phyloP scores from a whole-genome alignment of 2,329 filamentous ascomycete genomes.

The Elsinoe batatas region DNA sequence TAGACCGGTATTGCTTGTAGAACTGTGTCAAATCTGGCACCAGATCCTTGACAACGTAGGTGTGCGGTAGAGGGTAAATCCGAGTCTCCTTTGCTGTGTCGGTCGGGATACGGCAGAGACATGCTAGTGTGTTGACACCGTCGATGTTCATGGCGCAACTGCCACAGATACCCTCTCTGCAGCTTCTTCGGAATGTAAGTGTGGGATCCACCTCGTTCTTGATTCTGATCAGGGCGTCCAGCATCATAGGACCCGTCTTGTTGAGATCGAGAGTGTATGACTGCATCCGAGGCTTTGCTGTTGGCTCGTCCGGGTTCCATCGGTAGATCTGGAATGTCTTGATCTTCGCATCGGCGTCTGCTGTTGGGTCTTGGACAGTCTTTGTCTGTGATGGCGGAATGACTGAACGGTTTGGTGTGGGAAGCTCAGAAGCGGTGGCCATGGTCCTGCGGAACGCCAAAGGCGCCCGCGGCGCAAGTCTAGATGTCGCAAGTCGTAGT shows the following conservation, averaged over 20 bases:
- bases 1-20: conserved; percentile 99
- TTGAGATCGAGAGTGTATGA: conserved; percentile 90
- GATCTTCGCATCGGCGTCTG: conserved; percentile 50
- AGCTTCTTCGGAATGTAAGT: conserved; percentile 88
- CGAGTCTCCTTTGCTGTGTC: conserved; percentile 60
- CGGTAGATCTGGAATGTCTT: conserved; percentile 99
- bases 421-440: conserved; percentile 27
- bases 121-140: conserved; percentile 94
- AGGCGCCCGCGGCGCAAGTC: conserved; percentile 22
- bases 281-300: conserved; percentile 92
- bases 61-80: conserved; percentile 37
- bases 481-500: conserved; percentile 28
- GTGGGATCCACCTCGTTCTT: conserved; percentile 99
- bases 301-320: conserved; percentile 91
- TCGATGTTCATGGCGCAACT: conserved; percentile 99
- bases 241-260: conserved; percentile 97
- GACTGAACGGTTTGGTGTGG: conserved; percentile 24
- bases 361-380: conserved; percentile 51
- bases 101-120: conserved; percentile 88
- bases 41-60: conserved; percentile 66
- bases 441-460: conserved; percentile 26
- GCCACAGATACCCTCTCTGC: conserved; percentile 95
- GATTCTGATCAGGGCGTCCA: conserved; percentile 93
- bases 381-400: conserved; percentile 46
- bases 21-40: conserved; percentile 96